Percentiles rank a stretch among this genome's conserved stretches.
These are phyloP conservation scores for Warburgia ugandensis DNA, from an alignment of 164 flowering plant genomes.

Conservation along the genomic window DNA sequence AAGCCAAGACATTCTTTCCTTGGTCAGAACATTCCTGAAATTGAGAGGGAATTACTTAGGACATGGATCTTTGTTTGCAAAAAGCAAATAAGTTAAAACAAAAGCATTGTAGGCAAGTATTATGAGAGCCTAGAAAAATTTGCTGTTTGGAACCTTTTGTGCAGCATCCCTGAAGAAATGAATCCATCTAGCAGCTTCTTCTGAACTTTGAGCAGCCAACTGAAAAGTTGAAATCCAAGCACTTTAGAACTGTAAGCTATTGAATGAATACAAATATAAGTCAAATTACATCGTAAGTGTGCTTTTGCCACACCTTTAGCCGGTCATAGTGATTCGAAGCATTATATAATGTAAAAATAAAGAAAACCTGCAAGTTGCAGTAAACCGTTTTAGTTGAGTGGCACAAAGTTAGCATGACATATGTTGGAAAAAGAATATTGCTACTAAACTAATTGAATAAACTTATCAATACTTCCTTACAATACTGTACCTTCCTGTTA, in stretches of 20 bases:
- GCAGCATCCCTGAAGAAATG: slow-evolving; percentile 57
- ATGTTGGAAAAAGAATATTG: not conserved
- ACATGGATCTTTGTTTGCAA: too few species aligned
- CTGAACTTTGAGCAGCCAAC: slow-evolving; percentile 86
- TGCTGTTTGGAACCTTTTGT: slow-evolving; percentile 37
- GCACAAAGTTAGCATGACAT: not conserved
- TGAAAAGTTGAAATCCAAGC: slow-evolving; percentile 19
- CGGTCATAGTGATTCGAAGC: slow-evolving; percentile 58
- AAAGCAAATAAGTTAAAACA: not conserved
- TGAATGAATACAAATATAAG: not conserved
- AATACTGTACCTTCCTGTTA: slow-evolving; percentile 55
- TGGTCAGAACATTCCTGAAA: slow-evolving; percentile 38
- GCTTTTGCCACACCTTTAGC: slow-evolving; percentile 53
- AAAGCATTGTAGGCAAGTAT: not conserved
- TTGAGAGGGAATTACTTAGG: slow-evolving; percentile 5
- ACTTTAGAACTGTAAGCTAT: not conserved
- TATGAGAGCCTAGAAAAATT: not conserved
- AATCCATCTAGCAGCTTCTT: slow-evolving; percentile 93
- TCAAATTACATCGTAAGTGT: too few species aligned
- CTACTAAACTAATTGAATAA: not conserved
- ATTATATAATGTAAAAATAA: slow-evolving; percentile 75
- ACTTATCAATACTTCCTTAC: not conserved
- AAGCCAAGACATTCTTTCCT: slow-evolving; percentile 18
- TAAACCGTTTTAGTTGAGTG: not conserved
- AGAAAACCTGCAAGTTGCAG: slow-evolving; percentile 55